These are phyloP conservation scores for Pseudogymnoascus sp. DNA, from an alignment of 2,329 filamentous ascomycete species.

Conservation along the genomic window DNA sequence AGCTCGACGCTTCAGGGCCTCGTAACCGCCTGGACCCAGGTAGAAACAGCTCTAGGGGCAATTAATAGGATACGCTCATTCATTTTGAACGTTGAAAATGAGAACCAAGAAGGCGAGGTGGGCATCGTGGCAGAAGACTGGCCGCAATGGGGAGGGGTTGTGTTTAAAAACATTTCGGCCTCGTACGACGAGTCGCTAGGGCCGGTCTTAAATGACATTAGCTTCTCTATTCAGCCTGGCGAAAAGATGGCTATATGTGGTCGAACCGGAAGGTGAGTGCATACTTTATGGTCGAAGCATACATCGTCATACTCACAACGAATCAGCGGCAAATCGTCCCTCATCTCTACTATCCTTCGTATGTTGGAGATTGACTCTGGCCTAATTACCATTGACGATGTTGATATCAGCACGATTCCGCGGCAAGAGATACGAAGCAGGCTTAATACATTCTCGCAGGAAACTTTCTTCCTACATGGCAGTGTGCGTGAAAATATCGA, in stretches of 20 bases:
- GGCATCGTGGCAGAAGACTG: slow-evolving; percentile 18
- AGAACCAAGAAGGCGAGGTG: not conserved
- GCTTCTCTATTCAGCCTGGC: slow-evolving; percentile 25
- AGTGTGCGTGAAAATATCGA: slow-evolving; percentile 84
- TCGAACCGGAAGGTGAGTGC: slow-evolving; percentile 25
- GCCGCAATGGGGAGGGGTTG: slow-evolving; percentile 25
- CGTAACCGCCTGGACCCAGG: slow-evolving; percentile 9
- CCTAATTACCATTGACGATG: slow-evolving; percentile 74
- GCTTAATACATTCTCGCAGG: slow-evolving; percentile 92
- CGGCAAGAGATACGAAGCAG: slow-evolving; percentile 81
- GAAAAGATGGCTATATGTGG: slow-evolving; percentile 31
- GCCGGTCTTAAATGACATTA: slow-evolving; percentile 38
- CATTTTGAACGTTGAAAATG: not conserved
- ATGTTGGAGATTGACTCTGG: slow-evolving; percentile 81
- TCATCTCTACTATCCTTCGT: slow-evolving; percentile 82
- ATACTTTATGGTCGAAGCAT: slow-evolving; percentile 26
- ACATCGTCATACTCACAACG: slow-evolving; percentile 30
- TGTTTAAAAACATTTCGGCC: slow-evolving; percentile 22
- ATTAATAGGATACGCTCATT: not conserved
- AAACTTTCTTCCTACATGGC: slow-evolving; percentile 82
- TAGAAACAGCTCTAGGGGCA: not conserved
- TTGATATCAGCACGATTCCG: slow-evolving; percentile 81
- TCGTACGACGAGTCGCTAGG: slow-evolving; percentile 43
- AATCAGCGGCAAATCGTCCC: slow-evolving; percentile 72
- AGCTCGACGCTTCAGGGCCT: slow-evolving; percentile 14